Percentiles rank a stretch among this genome's conserved stretches.
phyloP scores from a whole-genome alignment of 371 early-diverging fungal species.

The Circinella minor region DNA sequence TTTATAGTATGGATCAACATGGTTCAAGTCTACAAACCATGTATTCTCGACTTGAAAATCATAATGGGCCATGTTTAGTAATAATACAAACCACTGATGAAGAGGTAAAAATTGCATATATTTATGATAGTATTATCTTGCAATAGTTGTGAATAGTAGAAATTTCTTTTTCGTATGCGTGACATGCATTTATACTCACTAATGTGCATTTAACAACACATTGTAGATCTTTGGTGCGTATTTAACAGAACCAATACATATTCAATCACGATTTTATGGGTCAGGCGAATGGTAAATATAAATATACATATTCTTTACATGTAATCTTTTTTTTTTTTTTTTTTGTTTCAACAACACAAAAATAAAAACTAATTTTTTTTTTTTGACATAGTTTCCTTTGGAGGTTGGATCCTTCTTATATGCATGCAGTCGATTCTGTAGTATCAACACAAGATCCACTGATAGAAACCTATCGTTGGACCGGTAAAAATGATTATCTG shows the following conservation, averaged over 20 bases:
- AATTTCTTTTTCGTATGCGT: background rate
- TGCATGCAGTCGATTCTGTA: constrained; percentile 2
- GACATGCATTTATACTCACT: background rate
- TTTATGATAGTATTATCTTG: too few species aligned
- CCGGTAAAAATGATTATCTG: constrained; percentile 36
- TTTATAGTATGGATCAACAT: constrained; percentile 48
- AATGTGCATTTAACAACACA: background rate
- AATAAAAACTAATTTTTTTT: background rate
- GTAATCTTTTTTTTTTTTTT: too few species aligned
- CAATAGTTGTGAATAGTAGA: too few species aligned
- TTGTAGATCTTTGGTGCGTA: constrained; percentile 45
- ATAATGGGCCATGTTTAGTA: constrained; percentile 35
- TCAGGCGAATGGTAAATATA: constrained; percentile 48
- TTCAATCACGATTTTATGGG: constrained; percentile 36
- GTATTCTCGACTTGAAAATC: constrained; percentile 20
- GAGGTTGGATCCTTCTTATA: constrained; percentile 17
- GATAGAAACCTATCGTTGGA: constrained; percentile 35
- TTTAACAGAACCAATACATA: constrained; percentile 35
- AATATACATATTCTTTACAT: background rate
- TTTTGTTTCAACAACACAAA: too few species aligned
- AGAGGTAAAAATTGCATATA: constrained; percentile 45
- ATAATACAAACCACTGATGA: constrained; percentile 41
- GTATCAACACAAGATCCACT: background rate
- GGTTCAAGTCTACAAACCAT: constrained; percentile 41
- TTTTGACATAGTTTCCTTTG: constrained; percentile 34